Evolutionary conservation across 768 basidiomycete species (phyloP).

Genomic region (Amanita inopinata): DNA sequence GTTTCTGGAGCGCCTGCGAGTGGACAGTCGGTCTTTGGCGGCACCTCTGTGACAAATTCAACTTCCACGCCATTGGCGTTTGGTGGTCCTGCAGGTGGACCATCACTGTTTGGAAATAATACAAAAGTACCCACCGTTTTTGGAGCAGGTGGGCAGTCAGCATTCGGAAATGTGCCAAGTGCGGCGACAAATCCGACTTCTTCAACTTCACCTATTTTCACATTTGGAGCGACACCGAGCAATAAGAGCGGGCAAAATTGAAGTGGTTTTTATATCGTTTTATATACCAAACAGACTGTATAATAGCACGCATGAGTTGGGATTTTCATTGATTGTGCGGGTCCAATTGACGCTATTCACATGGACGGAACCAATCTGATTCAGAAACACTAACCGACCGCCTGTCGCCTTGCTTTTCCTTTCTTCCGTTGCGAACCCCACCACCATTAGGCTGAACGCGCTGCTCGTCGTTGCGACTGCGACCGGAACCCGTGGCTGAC

Average conservation of each 20-base stretch:
- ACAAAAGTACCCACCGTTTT: too few relatives aligned
- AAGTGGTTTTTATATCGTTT: neutral
- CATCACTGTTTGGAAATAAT: too few relatives aligned
- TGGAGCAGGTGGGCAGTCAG: neutral
- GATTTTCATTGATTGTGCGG: conserved; percentile 1
- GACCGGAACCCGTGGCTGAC: conserved; percentile 3
- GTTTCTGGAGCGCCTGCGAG: neutral
- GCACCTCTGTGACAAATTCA: too few relatives aligned
- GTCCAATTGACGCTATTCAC: neutral
- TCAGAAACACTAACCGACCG: too few relatives aligned
- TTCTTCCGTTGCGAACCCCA: neutral
- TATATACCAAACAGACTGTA: conserved; percentile 7
- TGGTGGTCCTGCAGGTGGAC: conserved; percentile 1
- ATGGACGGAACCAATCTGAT: neutral
- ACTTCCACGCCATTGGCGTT: conserved; percentile 5
- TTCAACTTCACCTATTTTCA: neutral
- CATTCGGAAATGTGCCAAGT: neutral
- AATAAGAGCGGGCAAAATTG: conserved; percentile 1
- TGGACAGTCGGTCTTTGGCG: neutral
- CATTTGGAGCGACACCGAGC: neutral
- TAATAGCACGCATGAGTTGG: conserved; percentile 1
- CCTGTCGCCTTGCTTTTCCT: neutral
- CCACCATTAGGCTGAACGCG: neutral
- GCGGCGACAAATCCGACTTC: neutral
- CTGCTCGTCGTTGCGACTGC: neutral